These are phyloP conservation scores for Apocynum venetum DNA, from an alignment of 257 asterid species.

Conservation along the genomic window DNA sequence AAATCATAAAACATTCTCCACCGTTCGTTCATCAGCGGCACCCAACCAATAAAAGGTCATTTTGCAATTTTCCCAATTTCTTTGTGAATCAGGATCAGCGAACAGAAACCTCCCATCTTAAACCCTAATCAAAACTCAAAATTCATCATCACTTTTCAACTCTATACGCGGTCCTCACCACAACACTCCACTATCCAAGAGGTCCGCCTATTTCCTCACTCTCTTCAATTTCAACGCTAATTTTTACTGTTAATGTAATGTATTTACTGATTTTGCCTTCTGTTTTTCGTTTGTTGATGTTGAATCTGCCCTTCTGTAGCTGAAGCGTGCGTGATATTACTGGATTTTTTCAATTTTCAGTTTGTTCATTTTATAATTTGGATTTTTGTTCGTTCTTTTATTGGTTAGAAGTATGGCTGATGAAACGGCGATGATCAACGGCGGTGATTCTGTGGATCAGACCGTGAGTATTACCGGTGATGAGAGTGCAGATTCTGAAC, in stretches of 20 bases:
- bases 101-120: background rate
- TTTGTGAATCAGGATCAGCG: background rate
- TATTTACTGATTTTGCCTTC: background rate
- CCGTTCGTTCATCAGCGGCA: background rate
- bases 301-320: background rate
- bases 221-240: background rate
- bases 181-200: background rate
- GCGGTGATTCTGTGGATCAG: conserved; percentile 43
- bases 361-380: background rate
- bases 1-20: background rate
- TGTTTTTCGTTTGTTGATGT: background rate
- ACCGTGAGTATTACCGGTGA: conserved; percentile 46
- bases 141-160: background rate
- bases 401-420: conserved; percentile 43
- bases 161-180: background rate
- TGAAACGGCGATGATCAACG: conserved; percentile 31
- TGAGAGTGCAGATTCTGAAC: conserved; percentile 28
- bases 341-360: background rate
- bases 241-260: background rate
- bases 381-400: background rate
- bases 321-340: background rate
- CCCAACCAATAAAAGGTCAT: background rate
- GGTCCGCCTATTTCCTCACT: background rate
- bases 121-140: background rate
- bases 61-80: background rate